Conservation (phyloP, 1,284 basidiomycete genomes). For the Cryptococcus depauperatus region DNA sequence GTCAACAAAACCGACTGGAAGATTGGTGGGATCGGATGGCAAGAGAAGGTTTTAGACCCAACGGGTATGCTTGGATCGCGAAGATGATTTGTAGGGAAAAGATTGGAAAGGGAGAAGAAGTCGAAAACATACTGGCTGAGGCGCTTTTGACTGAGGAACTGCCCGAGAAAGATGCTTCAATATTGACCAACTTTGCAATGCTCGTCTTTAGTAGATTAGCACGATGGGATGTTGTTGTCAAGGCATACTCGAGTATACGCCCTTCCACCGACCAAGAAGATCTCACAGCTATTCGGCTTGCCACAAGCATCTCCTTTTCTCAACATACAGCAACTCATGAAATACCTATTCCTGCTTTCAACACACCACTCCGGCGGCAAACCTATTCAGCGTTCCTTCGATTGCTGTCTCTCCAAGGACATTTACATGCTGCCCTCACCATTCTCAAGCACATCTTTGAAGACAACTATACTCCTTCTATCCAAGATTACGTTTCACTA, state of each 20-base stretch:
- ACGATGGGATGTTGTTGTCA: conserved; percentile 52
- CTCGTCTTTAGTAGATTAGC: conserved; percentile 56
- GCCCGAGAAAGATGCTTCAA: background rate
- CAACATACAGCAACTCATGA: background rate
- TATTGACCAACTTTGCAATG: conserved; percentile 50
- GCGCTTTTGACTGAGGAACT: background rate
- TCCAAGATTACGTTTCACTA: conserved; percentile 55
- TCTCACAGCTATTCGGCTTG: background rate
- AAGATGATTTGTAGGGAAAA: conserved; percentile 18
- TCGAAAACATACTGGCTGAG: conserved; percentile 6
- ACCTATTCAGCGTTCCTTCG: conserved; percentile 67
- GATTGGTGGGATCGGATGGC: conserved; percentile 23
- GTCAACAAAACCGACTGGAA: conserved; percentile 14
- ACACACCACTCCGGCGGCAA: conserved; percentile 53
- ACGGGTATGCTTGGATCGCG: conserved; percentile 21
- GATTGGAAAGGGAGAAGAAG: conserved; percentile 7
- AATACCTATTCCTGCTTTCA: conserved; percentile 2
- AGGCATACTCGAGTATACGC: conserved; percentile 51
- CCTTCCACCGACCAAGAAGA: background rate
- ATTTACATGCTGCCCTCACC: conserved; percentile 54
- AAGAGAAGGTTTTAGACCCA: conserved; percentile 14
- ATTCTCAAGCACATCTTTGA: conserved; percentile 66
- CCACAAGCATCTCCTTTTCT: background rate
- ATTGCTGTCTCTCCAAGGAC: conserved; percentile 59
- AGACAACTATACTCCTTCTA: conserved; percentile 17